Evolutionary conservation across 192 early-diverging fungal genomes (phyloP).

Genomic region (Fimicolochytrium jonesii): DNA sequence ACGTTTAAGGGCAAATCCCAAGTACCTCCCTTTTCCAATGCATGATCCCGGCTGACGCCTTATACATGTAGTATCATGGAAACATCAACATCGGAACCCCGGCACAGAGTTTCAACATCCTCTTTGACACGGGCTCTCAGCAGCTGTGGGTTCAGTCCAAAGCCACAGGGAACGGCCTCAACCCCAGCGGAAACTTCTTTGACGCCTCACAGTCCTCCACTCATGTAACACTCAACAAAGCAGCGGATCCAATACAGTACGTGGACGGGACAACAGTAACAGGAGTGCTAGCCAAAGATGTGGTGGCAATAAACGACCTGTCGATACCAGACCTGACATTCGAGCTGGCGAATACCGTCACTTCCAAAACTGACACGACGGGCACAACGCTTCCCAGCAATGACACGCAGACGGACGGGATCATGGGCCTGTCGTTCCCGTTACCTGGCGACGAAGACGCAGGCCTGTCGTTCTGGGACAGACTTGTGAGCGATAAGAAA

Average conservation of each 20-base stretch:
- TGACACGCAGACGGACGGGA: constrained; percentile 22
- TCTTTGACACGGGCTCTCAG: constrained; percentile 46
- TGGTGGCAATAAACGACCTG: constrained; percentile 19
- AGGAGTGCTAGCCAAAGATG: constrained; percentile 27
- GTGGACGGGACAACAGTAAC: constrained; percentile 32
- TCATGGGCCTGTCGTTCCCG: constrained; percentile 35
- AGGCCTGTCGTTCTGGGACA: constrained; percentile 10
- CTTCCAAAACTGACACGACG: neutral
- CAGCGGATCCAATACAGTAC: constrained; percentile 27
- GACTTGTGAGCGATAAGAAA: constrained; percentile 7
- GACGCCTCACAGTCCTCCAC: constrained; percentile 24
- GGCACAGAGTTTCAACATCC: constrained; percentile 23
- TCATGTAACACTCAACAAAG: constrained; percentile 4
- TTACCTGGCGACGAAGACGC: too few species aligned
- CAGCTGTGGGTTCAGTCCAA: constrained; percentile 38
- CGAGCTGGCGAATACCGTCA: constrained; percentile 20
- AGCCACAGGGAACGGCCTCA: constrained; percentile 18
- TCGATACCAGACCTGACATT: constrained; percentile 25
- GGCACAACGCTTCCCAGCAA: neutral
- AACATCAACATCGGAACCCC: constrained; percentile 37
- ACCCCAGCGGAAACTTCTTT: constrained; percentile 17
- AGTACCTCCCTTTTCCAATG: neutral
- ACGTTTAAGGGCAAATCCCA: neutral
- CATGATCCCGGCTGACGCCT: neutral
- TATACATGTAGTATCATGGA: constrained; percentile 19